Conservation (phyloP, 2,329 filamentous ascomycete genomes). For the Triangularia verruculosa region DNA sequence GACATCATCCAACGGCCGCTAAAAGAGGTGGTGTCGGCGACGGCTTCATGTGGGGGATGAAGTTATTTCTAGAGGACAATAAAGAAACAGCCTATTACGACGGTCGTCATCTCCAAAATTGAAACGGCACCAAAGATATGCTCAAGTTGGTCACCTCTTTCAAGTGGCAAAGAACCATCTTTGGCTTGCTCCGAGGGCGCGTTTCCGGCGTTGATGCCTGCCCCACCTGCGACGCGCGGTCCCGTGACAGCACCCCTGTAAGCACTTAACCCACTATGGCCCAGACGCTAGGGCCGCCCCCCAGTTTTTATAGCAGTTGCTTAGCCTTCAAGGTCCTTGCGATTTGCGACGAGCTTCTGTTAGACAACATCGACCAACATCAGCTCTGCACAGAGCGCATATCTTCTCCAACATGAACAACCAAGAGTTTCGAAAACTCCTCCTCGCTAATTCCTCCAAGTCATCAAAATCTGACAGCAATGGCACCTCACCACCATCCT, state of each 20-base stretch:
- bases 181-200: background rate
- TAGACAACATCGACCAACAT: background rate
- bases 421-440: slow-evolving; percentile 82
- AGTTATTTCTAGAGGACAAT: too few species aligned
- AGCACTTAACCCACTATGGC: background rate
- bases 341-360: background rate
- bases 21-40: background rate
- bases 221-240: background rate
- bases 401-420: slow-evolving; percentile 73
- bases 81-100: background rate
- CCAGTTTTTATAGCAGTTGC: background rate
- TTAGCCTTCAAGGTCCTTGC: background rate
- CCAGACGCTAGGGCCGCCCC: background rate
- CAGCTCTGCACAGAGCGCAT: background rate
- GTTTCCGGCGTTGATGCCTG: background rate
- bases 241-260: background rate
- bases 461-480: slow-evolving; percentile 36
- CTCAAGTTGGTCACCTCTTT: background rate
- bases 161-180: background rate
- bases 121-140: background rate
- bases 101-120: background rate
- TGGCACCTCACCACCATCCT: slow-evolving; percentile 42
- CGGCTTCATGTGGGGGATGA: background rate
- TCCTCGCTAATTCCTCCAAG: slow-evolving; percentile 52
- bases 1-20: slow-evolving; percentile 19